Evolutionary conservation across 2,329 filamentous ascomycete species (phyloP).

Genomic region (Chaetomiaceae sp.): DNA sequence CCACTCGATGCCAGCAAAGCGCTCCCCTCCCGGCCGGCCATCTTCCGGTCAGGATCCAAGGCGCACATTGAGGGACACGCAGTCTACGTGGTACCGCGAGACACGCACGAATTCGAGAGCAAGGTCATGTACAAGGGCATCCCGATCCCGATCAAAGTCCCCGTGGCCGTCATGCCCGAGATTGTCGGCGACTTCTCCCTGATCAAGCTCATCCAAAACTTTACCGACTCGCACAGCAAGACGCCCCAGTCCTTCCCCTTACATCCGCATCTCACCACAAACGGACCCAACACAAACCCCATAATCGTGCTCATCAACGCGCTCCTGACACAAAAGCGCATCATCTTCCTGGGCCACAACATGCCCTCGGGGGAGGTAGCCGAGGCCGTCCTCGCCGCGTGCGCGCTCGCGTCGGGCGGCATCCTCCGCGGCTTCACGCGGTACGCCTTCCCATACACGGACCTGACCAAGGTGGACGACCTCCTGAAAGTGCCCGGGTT

Average conservation of each 20-base stretch:
- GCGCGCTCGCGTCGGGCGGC: constrained; percentile 86
- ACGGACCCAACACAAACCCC: constrained; percentile 83
- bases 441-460: constrained; percentile 96
- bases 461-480: constrained; percentile 96
- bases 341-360: constrained; percentile 94
- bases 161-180: constrained; percentile 87
- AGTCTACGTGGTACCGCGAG: constrained; percentile 73
- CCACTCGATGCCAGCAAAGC: constrained; percentile 45
- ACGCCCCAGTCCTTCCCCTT: constrained; percentile 77
- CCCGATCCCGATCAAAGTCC: constrained; percentile 93
- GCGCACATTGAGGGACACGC: constrained; percentile 58
- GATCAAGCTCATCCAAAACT: constrained; percentile 94
- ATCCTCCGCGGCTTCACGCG: constrained; percentile 90
- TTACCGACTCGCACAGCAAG: constrained; percentile 76
- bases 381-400: constrained; percentile 96
- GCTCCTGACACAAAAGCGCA: constrained; percentile 88
- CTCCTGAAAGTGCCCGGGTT: constrained; percentile 94
- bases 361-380: constrained; percentile 93
- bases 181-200: constrained; percentile 97
- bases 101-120: constrained; percentile 97
- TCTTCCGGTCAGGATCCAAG: constrained; percentile 59
- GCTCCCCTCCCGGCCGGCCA: constrained; percentile 43
- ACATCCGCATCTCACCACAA: constrained; percentile 90
- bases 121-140: constrained; percentile 95
- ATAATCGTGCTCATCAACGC: constrained; percentile 94